Percentiles rank a stretch among this genome's conserved stretches.
phyloP scores from a whole-genome alignment of 2,329 filamentous ascomycete genomes.

The Diaporthe sp. region DNA sequence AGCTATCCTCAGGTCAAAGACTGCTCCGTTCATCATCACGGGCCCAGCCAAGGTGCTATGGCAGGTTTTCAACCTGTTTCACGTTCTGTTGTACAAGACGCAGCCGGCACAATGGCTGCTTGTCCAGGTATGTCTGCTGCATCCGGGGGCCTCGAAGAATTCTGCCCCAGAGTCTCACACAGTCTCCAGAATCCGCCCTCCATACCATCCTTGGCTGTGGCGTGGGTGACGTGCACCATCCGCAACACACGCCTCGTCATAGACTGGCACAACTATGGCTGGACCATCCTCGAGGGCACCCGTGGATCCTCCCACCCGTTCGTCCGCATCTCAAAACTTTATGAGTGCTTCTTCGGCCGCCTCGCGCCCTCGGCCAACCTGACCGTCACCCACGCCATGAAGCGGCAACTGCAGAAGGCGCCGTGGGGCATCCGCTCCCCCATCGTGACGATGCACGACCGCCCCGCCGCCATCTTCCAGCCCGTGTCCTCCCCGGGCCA shows the following conservation, averaged over 20 bases:
- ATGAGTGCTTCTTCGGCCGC: conserved; percentile 79
- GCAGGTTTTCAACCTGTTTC: conserved; percentile 79
- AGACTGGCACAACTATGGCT: conserved; percentile 99
- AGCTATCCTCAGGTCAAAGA: conserved; percentile 72
- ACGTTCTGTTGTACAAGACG: conserved; percentile 78
- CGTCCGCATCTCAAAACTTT: conserved; percentile 80
- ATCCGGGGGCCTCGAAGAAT: background rate
- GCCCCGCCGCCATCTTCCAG: conserved; percentile 84
- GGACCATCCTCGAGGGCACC: conserved; percentile 83
- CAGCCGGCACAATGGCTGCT: conserved; percentile 86
- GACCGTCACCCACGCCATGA: conserved; percentile 92
- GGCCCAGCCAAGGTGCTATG: conserved; percentile 88
- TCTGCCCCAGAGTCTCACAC: background rate
- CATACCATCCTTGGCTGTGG: conserved; percentile 87
- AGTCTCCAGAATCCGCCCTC: conserved; percentile 84
- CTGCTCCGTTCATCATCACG: conserved; percentile 79
- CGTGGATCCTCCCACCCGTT: conserved; percentile 72
- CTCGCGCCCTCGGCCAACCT: conserved; percentile 78
- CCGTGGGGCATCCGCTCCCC: conserved; percentile 74
- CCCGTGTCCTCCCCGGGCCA: conserved; percentile 65
- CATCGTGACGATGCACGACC: conserved; percentile 83
- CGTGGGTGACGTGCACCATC: conserved; percentile 76
- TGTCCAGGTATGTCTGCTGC: conserved; percentile 68
- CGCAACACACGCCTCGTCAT: conserved; percentile 86
- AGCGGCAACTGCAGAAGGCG: conserved; percentile 69